Evolutionary conservation across 2,329 filamentous ascomycete genomes (phyloP).

Genomic region (Pseudocercospora vitis): DNA sequence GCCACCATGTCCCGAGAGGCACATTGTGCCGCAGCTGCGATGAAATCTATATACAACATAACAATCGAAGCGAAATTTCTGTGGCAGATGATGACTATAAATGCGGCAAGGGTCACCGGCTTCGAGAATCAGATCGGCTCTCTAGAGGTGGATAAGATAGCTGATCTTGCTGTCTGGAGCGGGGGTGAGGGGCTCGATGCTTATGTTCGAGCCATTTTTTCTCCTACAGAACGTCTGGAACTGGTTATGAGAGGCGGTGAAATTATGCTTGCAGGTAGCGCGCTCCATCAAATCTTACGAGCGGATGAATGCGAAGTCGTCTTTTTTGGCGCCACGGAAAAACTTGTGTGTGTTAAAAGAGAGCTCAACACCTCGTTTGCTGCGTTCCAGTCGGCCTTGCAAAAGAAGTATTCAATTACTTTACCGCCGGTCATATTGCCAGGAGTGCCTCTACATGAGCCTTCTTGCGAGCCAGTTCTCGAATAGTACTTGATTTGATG

Average conservation of each 20-base stretch:
- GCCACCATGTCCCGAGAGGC: neutral
- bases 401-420: neutral
- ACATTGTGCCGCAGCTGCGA: neutral
- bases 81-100: neutral
- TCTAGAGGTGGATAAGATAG: neutral
- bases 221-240: neutral
- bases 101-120: neutral
- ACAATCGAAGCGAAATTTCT: neutral
- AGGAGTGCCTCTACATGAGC: neutral
- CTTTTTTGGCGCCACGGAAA: neutral
- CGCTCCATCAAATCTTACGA: neutral
- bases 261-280: neutral
- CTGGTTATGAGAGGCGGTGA: neutral
- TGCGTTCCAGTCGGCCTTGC: neutral
- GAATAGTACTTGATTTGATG: too few species aligned
- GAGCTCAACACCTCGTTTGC: neutral
- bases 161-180: neutral
- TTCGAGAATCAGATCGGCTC: neutral
- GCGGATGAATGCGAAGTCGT: neutral
- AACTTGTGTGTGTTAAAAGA: neutral
- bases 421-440: neutral
- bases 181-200: neutral
- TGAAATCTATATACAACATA: neutral
- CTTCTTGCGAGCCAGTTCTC: neutral
- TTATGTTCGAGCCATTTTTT: neutral